Evolutionary conservation across 495 filamentous ascomycete genomes (phyloP).

Genomic region (Cercophora newfieldiana): DNA sequence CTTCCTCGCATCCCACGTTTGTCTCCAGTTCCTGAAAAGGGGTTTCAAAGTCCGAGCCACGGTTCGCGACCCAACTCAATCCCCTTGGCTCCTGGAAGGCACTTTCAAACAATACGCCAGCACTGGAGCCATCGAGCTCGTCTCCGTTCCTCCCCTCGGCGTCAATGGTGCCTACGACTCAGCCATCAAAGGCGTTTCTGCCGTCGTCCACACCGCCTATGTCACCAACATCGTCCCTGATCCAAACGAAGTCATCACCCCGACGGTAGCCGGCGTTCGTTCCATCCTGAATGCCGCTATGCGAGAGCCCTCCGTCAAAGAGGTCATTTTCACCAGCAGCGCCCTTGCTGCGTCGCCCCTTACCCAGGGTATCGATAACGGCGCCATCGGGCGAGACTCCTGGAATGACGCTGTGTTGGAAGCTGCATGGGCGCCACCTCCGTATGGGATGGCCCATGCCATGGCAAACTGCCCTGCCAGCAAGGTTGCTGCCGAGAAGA

Average conservation of each 20-base stretch:
- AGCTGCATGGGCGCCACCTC: slow-evolving; percentile 42
- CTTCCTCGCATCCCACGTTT: slow-evolving; percentile 51
- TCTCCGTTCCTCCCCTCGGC: slow-evolving; percentile 39
- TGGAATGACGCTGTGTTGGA: slow-evolving; percentile 51
- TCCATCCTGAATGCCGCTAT: slow-evolving; percentile 47
- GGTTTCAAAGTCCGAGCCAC: slow-evolving; percentile 54
- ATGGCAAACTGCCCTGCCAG: slow-evolving; percentile 45
- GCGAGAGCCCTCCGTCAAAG: slow-evolving; percentile 42
- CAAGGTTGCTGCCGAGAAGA: slow-evolving; percentile 52
- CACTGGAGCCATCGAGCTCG: slow-evolving; percentile 35
- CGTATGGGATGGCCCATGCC: slow-evolving; percentile 28
- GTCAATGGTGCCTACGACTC: slow-evolving; percentile 39
- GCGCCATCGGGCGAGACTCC: slow-evolving; percentile 35
- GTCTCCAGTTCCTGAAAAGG: slow-evolving; percentile 43
- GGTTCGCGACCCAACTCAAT: slow-evolving; percentile 40
- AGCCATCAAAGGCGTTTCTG: slow-evolving; percentile 39
- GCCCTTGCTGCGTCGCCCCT: slow-evolving; percentile 42
- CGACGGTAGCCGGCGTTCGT: slow-evolving; percentile 34
- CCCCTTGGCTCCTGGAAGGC: slow-evolving; percentile 38
- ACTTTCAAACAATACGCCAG: slow-evolving; percentile 43
- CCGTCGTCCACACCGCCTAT: slow-evolving; percentile 47
- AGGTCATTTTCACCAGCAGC: slow-evolving; percentile 49
- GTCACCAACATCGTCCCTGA: slow-evolving; percentile 38
- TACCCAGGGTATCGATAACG: slow-evolving; percentile 28
- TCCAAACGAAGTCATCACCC: slow-evolving; percentile 43